Conservation (phyloP, 495 filamentous ascomycete genomes). For the Tuber borchii region DNA sequence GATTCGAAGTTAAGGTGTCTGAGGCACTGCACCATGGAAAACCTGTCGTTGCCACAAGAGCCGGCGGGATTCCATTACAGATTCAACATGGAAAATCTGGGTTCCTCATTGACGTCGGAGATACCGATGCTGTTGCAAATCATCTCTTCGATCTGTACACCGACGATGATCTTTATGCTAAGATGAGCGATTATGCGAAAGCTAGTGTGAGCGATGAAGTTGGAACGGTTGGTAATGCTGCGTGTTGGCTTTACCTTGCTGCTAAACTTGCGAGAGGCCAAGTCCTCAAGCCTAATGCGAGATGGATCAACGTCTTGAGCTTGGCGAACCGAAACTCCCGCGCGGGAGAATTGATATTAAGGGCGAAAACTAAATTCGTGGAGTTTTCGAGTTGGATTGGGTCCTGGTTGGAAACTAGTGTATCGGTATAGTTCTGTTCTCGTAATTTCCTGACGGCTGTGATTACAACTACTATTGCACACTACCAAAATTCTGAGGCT, state of each 20-base stretch:
- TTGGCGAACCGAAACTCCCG: constrained; percentile 56
- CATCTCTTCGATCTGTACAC: constrained; percentile 66
- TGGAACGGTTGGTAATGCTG: constrained; percentile 70
- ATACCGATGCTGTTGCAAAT: constrained; percentile 64
- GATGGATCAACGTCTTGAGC: constrained; percentile 61
- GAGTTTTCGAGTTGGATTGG: neutral
- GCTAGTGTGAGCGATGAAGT: constrained; percentile 73
- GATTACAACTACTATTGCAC: too few species aligned
- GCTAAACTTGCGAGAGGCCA: constrained; percentile 55
- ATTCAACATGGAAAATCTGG: constrained; percentile 67
- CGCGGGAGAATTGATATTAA: constrained; percentile 29
- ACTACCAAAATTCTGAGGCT: too few species aligned
- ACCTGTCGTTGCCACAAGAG: constrained; percentile 70
- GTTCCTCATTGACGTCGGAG: constrained; percentile 67
- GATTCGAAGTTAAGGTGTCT: constrained; percentile 85
- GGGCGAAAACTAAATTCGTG: constrained; percentile 1
- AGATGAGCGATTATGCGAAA: constrained; percentile 62
- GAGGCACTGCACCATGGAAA: constrained; percentile 81
- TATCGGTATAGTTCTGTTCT: too few species aligned
- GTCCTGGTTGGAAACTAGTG: neutral
- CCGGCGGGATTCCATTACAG: constrained; percentile 78
- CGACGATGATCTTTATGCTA: constrained; percentile 55
- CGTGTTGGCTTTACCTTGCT: constrained; percentile 71
- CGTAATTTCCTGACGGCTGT: too few species aligned
- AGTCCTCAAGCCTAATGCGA: constrained; percentile 48